Evolutionary conservation across 2,329 filamentous ascomycete genomes (phyloP).

Genomic region (Aspergillus ochraceoroseus): DNA sequence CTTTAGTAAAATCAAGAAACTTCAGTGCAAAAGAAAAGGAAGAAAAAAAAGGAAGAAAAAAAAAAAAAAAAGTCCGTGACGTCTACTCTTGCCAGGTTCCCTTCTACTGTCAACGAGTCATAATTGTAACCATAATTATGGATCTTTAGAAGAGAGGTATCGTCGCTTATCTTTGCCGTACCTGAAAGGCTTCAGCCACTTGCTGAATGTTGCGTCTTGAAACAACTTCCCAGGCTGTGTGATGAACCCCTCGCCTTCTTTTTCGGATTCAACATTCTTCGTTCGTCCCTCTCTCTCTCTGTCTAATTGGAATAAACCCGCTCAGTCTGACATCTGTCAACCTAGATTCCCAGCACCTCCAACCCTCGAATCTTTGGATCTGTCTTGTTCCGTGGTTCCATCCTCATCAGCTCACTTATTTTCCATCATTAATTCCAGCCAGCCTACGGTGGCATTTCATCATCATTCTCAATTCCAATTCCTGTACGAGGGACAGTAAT

Average conservation of each 20-base stretch:
- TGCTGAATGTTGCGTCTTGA: no score
- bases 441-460: no score
- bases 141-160: neutral
- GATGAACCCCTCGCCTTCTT: no score
- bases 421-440: slow-evolving; percentile 1
- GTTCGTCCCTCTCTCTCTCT: no score
- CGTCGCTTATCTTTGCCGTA: slow-evolving; percentile 3
- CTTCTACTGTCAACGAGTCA: slow-evolving; percentile 11
- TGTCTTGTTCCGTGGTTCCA: slow-evolving; percentile 15
- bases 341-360: slow-evolving; percentile 2
- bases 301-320: neutral
- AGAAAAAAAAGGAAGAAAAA: no score
- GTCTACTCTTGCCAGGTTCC: slow-evolving; percentile 5
- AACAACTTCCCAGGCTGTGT: no score
- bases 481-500: no score
- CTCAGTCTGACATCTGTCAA: slow-evolving; percentile 6
- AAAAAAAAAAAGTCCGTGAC: neutral
- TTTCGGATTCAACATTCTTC: no score
- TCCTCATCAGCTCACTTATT: neutral
- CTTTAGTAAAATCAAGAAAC: no score
- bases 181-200: neutral
- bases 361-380: slow-evolving; percentile 3
- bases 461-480: neutral
- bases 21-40: no score
- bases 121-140: neutral